Conservation (phyloP, 306 rosid genomes). For the Casuarina equisetifolia region DNA sequence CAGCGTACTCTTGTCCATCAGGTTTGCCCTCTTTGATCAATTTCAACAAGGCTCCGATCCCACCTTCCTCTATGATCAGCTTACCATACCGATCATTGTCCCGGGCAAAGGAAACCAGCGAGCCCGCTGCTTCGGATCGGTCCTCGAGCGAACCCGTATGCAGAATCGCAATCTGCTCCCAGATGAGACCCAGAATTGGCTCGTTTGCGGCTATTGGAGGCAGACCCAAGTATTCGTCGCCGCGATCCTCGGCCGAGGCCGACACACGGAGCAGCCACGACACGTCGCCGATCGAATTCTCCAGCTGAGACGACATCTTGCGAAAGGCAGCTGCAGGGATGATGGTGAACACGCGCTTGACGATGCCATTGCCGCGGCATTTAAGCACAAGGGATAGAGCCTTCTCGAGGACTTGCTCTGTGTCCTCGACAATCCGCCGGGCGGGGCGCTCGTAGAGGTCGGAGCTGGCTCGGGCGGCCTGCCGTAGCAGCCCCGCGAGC, state of each 20-base stretch:
- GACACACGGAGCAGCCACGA: constrained; percentile 94
- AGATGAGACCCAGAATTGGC: constrained; percentile 72
- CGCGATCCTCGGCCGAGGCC: constrained; percentile 62
- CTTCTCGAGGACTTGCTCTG: constrained; percentile 70
- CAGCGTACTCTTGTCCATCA: constrained; percentile 82
- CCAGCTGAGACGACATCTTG: constrained; percentile 60
- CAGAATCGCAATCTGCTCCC: constrained; percentile 87
- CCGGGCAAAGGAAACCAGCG: constrained; percentile 63
- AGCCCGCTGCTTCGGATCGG: constrained; percentile 80
- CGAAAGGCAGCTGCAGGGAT: constrained; percentile 73
- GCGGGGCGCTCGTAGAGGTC: constrained; percentile 91
- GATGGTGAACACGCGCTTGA: constrained; percentile 79
- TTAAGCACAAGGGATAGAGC: constrained; percentile 56
- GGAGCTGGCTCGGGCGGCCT: constrained; percentile 84
- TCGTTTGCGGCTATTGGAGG: constrained; percentile 90
- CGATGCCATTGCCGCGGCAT: constrained; percentile 67
- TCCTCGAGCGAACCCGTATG: constrained; percentile 56
- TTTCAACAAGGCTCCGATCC: constrained; percentile 65
- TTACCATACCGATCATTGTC: constrained; percentile 72
- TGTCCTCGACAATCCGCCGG: constrained; percentile 72
- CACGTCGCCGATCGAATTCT: constrained; percentile 77
- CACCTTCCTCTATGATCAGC: constrained; percentile 80
- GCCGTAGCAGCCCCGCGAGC: constrained; percentile 76
- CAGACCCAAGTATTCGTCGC: constrained; percentile 60
- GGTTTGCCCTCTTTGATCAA: constrained; percentile 67